Base-by-base conservation (phyloP, 768 basidiomycete species). In the Suillus spraguei region DNA sequence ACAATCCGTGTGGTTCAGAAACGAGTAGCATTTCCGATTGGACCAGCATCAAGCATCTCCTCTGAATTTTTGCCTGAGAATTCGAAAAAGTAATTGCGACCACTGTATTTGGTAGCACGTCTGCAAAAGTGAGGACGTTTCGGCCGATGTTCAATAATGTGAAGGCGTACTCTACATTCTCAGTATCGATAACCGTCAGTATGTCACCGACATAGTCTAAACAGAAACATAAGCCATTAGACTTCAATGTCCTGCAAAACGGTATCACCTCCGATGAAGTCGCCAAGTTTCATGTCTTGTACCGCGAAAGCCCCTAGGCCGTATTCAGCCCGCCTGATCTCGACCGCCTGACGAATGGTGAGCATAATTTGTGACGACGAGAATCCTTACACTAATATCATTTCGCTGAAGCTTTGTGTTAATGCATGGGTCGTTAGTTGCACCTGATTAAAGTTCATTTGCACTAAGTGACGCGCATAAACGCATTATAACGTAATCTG, bases 241-340 rank as follows among this genome's bases (percentile, higher is more conserved):
- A 24, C 6, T 7, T 24, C 17, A 41, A 58, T 17, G 24, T 32
- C 22, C n/a, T 10, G 20, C 28, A 0, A 13, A 8, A 54, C 24
- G 13, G 3, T 2, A n/a, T 63, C 16, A 71, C 80, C 71, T 54
- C 80, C 80, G 66, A 81, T 64, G 39, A 70, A 75, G n/a, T 66
- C 65, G 20, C 52, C 47, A n/a, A 24, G 8, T 11, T 56, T 36
- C 54, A 79, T 76, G 7, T 47, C 33, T 54, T 70, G 55, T 4
- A n/a, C 39, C 10, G 83, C 77, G 72, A 81, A 85, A 4, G 83
- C 79, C 32, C 85, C 85, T 36, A 82, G 69, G 1, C 85, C 85
- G 68, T 67, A 71, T 4, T 53, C 28, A 11, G 79, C 78, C 52
- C 52, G 50, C 60, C 70, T 77, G 35, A 86, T 74, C 36, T 72